Percentiles rank a stretch among this genome's conserved stretches.
phyloP scores from a whole-genome alignment of 768 basidiomycete genomes.

The Mycena sanguinolenta region DNA sequence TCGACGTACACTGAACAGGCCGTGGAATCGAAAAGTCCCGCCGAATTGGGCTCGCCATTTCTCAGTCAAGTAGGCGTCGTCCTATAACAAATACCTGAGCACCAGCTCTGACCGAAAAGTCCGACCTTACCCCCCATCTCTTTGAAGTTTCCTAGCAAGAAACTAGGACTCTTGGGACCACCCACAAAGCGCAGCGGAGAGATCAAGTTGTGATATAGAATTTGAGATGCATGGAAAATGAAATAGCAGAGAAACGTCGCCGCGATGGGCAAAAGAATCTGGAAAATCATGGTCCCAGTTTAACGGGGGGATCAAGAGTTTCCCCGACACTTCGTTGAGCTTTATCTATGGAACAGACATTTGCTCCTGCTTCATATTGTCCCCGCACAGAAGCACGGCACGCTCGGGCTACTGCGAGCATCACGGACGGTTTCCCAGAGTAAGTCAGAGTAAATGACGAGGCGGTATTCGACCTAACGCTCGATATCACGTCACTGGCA shows the following conservation, averaged over 20 bases:
- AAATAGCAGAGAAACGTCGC: conserved; percentile 6
- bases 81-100: conserved; percentile 3
- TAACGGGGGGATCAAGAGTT: not conserved
- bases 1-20: conserved; percentile 26
- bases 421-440: not conserved
- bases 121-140: conserved; percentile 37
- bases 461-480: too few relatives aligned
- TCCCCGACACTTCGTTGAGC: not conserved
- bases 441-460: conserved; percentile 2
- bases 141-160: conserved; percentile 52
- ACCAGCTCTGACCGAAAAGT: too few relatives aligned
- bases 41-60: conserved; percentile 25
- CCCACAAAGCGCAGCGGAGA: conserved; percentile 51
- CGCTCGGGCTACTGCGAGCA: not conserved
- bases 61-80: not conserved
- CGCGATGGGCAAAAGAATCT: not conserved
- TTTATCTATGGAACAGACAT: not conserved
- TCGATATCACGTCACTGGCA: too few relatives aligned
- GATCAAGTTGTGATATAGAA: conserved; percentile 26
- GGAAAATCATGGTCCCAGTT: not conserved
- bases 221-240: not conserved
- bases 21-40: conserved; percentile 9
- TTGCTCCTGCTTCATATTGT: not conserved
- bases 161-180: conserved; percentile 50
- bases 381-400: too few relatives aligned